Conservation (phyloP, 148 eudicot species). For the Rhododendron mucronatum region DNA sequence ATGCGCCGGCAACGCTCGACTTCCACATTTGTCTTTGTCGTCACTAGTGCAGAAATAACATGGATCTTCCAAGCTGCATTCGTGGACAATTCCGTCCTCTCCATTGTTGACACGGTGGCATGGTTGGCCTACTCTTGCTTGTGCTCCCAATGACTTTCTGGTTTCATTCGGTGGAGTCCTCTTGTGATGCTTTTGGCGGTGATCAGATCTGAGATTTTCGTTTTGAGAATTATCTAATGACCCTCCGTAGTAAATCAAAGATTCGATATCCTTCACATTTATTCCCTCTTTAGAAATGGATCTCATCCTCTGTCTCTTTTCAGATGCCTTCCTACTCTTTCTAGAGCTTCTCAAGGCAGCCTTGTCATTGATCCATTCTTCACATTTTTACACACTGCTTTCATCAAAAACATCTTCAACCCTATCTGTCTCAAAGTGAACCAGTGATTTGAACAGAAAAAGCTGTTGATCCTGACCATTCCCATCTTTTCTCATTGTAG, state of each 20-base stretch:
- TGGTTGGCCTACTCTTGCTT: neutral
- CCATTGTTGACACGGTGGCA: neutral
- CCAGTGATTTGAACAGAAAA: slow-evolving; percentile 48
- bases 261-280: slow-evolving; percentile 15
- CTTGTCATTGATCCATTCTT: neutral
- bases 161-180: slow-evolving; percentile 4
- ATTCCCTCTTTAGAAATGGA: slow-evolving; percentile 21
- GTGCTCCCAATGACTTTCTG: neutral
- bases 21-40: neutral
- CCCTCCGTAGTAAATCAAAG: slow-evolving; percentile 26
- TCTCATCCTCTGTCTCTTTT: slow-evolving; percentile 37
- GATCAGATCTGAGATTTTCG: neutral
- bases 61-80: slow-evolving; percentile 30
- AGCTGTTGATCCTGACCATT: slow-evolving; percentile 43
- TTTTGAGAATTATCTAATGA: slow-evolving; percentile 8
- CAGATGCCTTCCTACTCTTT: slow-evolving; percentile 9
- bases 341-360: slow-evolving; percentile 11
- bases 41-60: slow-evolving; percentile 23
- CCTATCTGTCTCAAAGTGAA: neutral
- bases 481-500: slow-evolving; percentile 22
- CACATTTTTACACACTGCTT: neutral
- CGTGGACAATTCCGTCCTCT: neutral
- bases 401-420: neutral
- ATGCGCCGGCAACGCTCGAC: neutral
- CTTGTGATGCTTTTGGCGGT: slow-evolving; percentile 21